A percentile compares a stretch with the other conserved stretches of the same genome.
Evolutionary conservation across 1,284 basidiomycete genomes (phyloP).

Genomic region (Cutaneotrichosporon dermatis): DNA sequence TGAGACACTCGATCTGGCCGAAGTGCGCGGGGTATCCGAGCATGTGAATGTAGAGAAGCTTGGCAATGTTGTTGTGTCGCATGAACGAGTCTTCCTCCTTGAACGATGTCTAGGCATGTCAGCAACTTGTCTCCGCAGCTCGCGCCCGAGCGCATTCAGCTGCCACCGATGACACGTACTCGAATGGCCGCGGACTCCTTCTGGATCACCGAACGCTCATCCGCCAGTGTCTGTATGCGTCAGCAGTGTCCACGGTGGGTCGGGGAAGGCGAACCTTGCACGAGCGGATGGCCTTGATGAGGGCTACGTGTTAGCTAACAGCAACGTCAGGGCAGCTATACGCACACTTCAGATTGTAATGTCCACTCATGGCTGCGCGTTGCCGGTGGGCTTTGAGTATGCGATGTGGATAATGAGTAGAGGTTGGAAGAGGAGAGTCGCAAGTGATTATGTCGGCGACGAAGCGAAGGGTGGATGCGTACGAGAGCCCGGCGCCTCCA

Average conservation of each 20-base stretch:
- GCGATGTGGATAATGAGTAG: no score
- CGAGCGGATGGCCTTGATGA: constrained; percentile 89
- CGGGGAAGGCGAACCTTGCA: constrained; percentile 64
- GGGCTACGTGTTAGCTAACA: constrained; percentile 54
- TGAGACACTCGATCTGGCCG: constrained; percentile 98
- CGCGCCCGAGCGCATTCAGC: background rate
- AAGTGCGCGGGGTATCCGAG: constrained; percentile 98
- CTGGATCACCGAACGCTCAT: constrained; percentile 95
- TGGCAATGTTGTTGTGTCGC: constrained; percentile 95
- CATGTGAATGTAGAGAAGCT: constrained; percentile 99
- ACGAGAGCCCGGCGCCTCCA: background rate
- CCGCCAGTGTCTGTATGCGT: constrained; percentile 77
- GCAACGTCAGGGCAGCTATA: background rate
- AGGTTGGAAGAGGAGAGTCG: no score
- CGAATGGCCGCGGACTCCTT: constrained; percentile 98
- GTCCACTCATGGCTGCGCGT: constrained; percentile 47
- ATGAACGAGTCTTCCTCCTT: constrained; percentile 92
- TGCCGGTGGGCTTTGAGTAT: no score
- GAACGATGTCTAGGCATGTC: constrained; percentile 67
- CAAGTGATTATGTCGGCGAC: no score
- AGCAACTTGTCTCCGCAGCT: background rate
- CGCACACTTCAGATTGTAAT: constrained; percentile 86
- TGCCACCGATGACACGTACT: constrained; percentile 23
- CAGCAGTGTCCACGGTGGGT: background rate
- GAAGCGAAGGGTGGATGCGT: background rate